Evolutionary conservation across 441 rosid genomes (phyloP).

Genomic region (Arabidopsis lyrata): DNA sequence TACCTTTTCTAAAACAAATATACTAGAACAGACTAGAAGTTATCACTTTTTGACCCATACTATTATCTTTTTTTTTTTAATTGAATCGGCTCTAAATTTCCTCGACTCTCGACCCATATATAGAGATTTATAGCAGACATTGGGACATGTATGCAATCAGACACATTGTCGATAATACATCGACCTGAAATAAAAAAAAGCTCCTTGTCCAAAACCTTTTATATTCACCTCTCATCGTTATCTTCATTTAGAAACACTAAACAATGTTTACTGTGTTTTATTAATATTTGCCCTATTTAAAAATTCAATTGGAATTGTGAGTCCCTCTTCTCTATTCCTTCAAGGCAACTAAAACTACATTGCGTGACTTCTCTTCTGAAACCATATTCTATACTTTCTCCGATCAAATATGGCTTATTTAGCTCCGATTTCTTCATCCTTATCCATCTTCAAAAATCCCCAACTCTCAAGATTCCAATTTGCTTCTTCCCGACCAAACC

Average conservation of each 20-base stretch:
- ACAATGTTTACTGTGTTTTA: neutral
- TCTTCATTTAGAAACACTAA: neutral
- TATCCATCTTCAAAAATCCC: conserved; percentile 53
- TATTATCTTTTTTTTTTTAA: too few species aligned
- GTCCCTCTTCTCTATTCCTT: conserved; percentile 27
- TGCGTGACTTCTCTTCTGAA: conserved; percentile 41
- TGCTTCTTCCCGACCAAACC: conserved; percentile 44
- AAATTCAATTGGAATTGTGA: conserved; percentile 23
- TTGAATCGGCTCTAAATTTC: too few species aligned
- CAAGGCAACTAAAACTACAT: conserved; percentile 37
- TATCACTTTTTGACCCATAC: too few species aligned
- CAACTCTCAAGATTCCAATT: conserved; percentile 41
- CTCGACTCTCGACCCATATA: neutral
- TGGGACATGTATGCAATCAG: neutral
- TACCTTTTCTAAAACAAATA: too few species aligned
- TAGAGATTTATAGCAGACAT: neutral
- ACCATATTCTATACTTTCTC: conserved; percentile 30
- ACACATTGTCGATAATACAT: neutral
- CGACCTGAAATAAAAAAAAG: neutral
- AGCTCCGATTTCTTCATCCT: conserved; percentile 57
- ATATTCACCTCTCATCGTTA: neutral
- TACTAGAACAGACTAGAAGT: too few species aligned
- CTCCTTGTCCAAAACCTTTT: neutral
- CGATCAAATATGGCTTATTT: conserved; percentile 66
- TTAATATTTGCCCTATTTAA: neutral